phyloP scores from a whole-genome alignment of 2,329 filamentous ascomycete species.

The Neobulgaria alba region DNA sequence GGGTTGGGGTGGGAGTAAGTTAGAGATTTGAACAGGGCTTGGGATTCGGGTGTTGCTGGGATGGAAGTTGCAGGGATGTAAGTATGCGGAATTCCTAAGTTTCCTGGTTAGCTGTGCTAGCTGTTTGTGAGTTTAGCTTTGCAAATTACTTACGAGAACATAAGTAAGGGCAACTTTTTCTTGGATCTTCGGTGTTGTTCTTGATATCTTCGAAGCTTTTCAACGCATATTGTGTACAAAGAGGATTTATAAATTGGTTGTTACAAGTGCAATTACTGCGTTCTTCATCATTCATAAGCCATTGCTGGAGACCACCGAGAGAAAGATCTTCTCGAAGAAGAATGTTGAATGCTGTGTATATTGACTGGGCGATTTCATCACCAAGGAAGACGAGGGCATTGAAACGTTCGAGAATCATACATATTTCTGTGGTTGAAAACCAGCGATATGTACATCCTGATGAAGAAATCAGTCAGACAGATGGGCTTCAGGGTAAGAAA shows the following conservation, averaged over 20 bases:
- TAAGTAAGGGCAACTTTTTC: constrained; percentile 9
- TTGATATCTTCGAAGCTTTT: constrained; percentile 16
- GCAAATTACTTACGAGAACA: constrained; percentile 12
- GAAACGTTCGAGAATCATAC: constrained; percentile 36
- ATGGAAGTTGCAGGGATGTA: constrained; percentile 29
- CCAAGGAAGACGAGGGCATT: constrained; percentile 35
- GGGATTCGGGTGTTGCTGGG: constrained; percentile 24
- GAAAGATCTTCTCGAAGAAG: constrained; percentile 34
- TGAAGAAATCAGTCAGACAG: neutral
- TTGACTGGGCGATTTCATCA: constrained; percentile 31
- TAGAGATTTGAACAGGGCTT: constrained; percentile 28
- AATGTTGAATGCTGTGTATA: constrained; percentile 38
- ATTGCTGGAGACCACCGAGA: constrained; percentile 32
- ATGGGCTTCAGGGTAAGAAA: neutral
- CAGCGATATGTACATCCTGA: constrained; percentile 35
- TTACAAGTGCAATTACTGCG: constrained; percentile 31
- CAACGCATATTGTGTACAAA: constrained; percentile 27
- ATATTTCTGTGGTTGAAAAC: constrained; percentile 34
- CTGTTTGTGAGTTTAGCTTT: neutral
- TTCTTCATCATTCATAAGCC: constrained; percentile 30
- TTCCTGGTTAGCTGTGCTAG: too few species aligned
- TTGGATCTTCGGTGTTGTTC: constrained; percentile 9
- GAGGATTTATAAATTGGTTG: constrained; percentile 31
- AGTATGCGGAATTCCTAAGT: constrained; percentile 29
- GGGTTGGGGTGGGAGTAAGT: constrained; percentile 23